Conservation (phyloP, 495 filamentous ascomycete species). For the Penicillium pancosmium region DNA sequence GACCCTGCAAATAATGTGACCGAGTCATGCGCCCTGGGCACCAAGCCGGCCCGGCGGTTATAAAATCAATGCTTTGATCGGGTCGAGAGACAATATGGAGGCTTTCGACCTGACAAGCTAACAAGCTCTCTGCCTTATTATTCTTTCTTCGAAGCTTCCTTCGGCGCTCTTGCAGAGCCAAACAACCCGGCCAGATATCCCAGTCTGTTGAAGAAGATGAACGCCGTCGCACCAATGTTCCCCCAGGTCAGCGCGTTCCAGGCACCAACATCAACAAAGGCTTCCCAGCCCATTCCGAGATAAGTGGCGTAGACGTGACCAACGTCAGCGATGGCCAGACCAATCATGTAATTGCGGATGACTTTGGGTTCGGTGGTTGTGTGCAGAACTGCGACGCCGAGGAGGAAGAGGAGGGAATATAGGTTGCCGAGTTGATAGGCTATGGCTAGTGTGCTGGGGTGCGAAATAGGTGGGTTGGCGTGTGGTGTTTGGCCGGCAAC, state of each 20-base stretch:
- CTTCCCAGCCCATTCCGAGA: slow-evolving; percentile 57
- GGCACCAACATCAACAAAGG: slow-evolving; percentile 51
- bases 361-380: slow-evolving; percentile 65
- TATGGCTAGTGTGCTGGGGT: slow-evolving; percentile 50
- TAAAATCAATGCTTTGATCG: background rate
- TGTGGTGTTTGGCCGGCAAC: slow-evolving; percentile 59
- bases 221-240: slow-evolving; percentile 64
- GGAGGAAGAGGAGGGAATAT: slow-evolving; percentile 65
- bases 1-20: background rate
- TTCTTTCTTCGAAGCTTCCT: slow-evolving; percentile 29
- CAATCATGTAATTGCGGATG: slow-evolving; percentile 67
- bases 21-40: background rate
- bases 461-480: slow-evolving; percentile 28
- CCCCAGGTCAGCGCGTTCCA: slow-evolving; percentile 78
- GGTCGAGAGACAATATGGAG: background rate
- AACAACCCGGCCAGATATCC: slow-evolving; percentile 62
- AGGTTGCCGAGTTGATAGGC: slow-evolving; percentile 68
- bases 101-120: background rate
- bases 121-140: slow-evolving; percentile 7
- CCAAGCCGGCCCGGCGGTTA: background rate
- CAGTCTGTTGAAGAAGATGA: slow-evolving; percentile 58
- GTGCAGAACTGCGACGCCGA: slow-evolving; percentile 62
- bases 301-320: slow-evolving; percentile 69
- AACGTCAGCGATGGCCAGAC: slow-evolving; percentile 66
- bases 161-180: slow-evolving; percentile 44